phyloP scores from a whole-genome alignment of 2,329 filamentous ascomycete genomes.

The Polytolypa hystricis region DNA sequence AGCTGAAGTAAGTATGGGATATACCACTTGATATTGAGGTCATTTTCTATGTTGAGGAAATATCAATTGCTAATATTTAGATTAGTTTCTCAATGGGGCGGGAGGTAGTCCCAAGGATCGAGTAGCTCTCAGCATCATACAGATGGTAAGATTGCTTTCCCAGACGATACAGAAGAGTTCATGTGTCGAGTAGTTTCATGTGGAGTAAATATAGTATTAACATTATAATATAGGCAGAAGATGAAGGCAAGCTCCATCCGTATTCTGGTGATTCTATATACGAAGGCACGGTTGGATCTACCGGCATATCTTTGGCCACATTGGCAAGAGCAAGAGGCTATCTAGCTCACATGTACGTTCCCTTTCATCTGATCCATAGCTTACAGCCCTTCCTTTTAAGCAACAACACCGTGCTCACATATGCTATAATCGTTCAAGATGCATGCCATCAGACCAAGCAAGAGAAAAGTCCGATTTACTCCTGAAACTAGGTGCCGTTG shows the following conservation, averaged over 20 bases:
- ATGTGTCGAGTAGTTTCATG: slow-evolving; percentile 1
- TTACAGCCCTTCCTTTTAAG: not conserved
- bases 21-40: not conserved
- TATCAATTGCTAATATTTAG: slow-evolving; percentile 9
- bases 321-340: slow-evolving; percentile 83
- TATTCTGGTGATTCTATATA: slow-evolving; percentile 87
- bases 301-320: slow-evolving; percentile 85
- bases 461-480: slow-evolving; percentile 83
- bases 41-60: not conserved
- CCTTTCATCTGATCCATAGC: not conserved
- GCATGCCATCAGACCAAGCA: slow-evolving; percentile 89
- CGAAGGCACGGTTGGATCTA: slow-evolving; percentile 93
- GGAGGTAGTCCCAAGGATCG: slow-evolving; percentile 91
- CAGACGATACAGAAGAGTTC: not conserved
- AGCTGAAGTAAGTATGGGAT: slow-evolving; percentile 59
- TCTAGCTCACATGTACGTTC: slow-evolving; percentile 68
- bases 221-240: slow-evolving; percentile 53
- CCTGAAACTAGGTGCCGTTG: slow-evolving; percentile 77
- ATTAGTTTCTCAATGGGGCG: slow-evolving; percentile 79
- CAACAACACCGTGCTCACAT: not conserved
- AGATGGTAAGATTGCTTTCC: slow-evolving; percentile 34
- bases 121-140: slow-evolving; percentile 83
- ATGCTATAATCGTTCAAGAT: slow-evolving; percentile 34
- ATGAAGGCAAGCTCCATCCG: slow-evolving; percentile 61
- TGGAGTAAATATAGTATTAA: slow-evolving; percentile 6